Conservation (phyloP, 805 yeast genomes). For the Zygoascus ofunaensis region DNA sequence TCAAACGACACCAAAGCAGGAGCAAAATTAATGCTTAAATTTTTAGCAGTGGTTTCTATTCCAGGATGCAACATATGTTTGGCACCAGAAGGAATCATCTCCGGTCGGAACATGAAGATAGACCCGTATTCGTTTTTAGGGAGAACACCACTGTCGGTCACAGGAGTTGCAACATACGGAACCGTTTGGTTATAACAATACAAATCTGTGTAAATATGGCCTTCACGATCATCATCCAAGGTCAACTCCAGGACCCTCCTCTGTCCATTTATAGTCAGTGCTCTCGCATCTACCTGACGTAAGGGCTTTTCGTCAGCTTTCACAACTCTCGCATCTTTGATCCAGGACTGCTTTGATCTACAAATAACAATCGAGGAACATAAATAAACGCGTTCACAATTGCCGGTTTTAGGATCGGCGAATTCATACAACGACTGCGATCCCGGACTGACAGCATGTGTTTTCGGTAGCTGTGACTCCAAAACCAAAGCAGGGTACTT, state of each 20-base stretch:
- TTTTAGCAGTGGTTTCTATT: constrained; percentile 53
- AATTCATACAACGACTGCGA: background rate
- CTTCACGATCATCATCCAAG: background rate
- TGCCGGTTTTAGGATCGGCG: background rate
- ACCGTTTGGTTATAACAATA: constrained; percentile 68
- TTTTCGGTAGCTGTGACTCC: background rate
- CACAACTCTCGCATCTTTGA: background rate
- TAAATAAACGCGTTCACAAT: background rate
- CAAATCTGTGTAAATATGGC: constrained; percentile 23
- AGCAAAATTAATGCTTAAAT: constrained; percentile 56
- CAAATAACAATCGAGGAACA: background rate
- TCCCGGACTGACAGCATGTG: background rate
- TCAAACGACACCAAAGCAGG: constrained; percentile 65
- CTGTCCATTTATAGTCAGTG: background rate
- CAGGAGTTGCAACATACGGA: constrained; percentile 48
- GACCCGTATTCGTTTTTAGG: constrained; percentile 66
- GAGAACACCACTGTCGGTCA: constrained; percentile 49
- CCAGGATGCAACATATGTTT: constrained; percentile 42
- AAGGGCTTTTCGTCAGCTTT: background rate
- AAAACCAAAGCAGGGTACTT: background rate
- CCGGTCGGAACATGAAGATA: constrained; percentile 57
- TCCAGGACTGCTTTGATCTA: constrained; percentile 1
- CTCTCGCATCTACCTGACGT: background rate
- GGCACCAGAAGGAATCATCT: constrained; percentile 71
- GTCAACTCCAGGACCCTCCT: background rate